phyloP scores from a whole-genome alignment of 768 basidiomycete species.

The Candolleomyces aberdarensis region DNA sequence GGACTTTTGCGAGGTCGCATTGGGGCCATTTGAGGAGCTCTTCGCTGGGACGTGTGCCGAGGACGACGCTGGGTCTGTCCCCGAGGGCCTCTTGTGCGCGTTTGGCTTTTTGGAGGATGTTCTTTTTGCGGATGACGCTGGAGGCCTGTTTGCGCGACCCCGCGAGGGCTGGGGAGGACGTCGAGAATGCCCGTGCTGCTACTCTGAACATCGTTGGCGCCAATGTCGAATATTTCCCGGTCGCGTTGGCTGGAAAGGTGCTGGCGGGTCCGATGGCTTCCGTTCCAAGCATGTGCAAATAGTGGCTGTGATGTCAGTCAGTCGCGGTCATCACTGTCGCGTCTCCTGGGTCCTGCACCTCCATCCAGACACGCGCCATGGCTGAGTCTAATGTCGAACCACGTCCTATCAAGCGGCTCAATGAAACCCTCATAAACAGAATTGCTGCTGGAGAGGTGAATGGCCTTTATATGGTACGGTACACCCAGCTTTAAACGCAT shows the following conservation, averaged over 20 bases:
- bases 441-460: slow-evolving; percentile 80
- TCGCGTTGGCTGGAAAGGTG: neutral
- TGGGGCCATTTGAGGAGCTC: slow-evolving; percentile 60
- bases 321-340: too few relatives aligned
- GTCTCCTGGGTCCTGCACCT: too few relatives aligned
- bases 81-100: slow-evolving; percentile 33
- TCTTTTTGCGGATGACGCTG: slow-evolving; percentile 23
- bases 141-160: slow-evolving; percentile 24
- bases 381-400: slow-evolving; percentile 32
- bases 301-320: too few relatives aligned
- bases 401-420: slow-evolving; percentile 68
- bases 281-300: neutral
- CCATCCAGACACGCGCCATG: neutral
- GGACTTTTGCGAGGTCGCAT: slow-evolving; percentile 60
- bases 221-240: slow-evolving; percentile 14
- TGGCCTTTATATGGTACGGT: neutral
- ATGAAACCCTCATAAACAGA: slow-evolving; percentile 83
- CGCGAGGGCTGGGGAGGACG: slow-evolving; percentile 25
- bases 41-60: slow-evolving; percentile 67
- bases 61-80: slow-evolving; percentile 61
- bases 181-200: slow-evolving; percentile 19
- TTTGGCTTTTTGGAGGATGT: slow-evolving; percentile 44
- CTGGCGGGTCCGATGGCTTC: neutral
- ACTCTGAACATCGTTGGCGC: slow-evolving; percentile 23
- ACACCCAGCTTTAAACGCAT: slow-evolving; percentile 5